Evolutionary conservation across 2,329 filamentous ascomycete species (phyloP).

Genomic region (Exophiala phaeomuriformis): DNA sequence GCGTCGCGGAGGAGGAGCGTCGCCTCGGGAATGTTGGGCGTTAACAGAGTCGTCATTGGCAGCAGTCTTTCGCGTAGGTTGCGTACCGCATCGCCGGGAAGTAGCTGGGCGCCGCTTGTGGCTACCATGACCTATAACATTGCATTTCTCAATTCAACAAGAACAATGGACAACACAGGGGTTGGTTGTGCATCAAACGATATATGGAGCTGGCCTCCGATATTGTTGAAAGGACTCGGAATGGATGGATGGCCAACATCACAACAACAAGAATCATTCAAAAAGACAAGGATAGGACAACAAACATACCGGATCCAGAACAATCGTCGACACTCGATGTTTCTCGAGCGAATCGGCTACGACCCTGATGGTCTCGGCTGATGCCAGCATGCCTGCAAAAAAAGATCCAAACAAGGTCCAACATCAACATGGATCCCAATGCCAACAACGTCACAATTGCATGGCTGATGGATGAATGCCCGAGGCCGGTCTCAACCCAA

Average conservation of each 20-base stretch:
- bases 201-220: too few relatives aligned
- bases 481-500: too few relatives aligned
- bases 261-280: too few relatives aligned
- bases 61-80: slow-evolving; percentile 37
- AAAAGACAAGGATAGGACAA: too few relatives aligned
- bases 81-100: slow-evolving; percentile 39
- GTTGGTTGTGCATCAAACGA: too few relatives aligned
- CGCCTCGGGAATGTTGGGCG: slow-evolving; percentile 45
- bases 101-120: slow-evolving; percentile 42
- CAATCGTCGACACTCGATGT: slow-evolving; percentile 40
- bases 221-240: too few relatives aligned
- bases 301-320: slow-evolving; percentile 65
- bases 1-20: slow-evolving; percentile 39
- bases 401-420: neutral
- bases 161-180: too few relatives aligned
- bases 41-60: slow-evolving; percentile 41
- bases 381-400: slow-evolving; percentile 69
- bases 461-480: too few relatives aligned
- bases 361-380: slow-evolving; percentile 59
- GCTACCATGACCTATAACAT: slow-evolving; percentile 70
- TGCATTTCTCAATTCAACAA: slow-evolving; percentile 7
- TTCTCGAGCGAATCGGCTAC: slow-evolving; percentile 59
- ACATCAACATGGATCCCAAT: neutral
- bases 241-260: too few relatives aligned
- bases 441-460: too few relatives aligned